Percentiles rank a stretch among this genome's conserved stretches.
These are phyloP conservation scores for Chiua virens DNA, from an alignment of 768 basidiomycete genomes.

Conservation along the genomic window DNA sequence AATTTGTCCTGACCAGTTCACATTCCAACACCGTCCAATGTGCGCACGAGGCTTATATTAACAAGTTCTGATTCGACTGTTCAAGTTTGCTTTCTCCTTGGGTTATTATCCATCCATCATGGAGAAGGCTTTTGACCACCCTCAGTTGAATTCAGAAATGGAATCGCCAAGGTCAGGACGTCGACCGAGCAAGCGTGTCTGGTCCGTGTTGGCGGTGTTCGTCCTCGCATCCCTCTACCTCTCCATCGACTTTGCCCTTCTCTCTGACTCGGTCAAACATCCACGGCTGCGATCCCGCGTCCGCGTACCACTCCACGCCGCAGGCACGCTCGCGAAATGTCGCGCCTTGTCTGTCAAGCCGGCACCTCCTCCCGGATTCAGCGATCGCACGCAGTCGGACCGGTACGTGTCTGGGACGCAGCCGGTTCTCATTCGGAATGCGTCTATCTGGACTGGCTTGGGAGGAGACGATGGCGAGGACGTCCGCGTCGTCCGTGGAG, in stretches of 20 bases:
- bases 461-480: constrained; percentile 42
- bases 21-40: too few relatives aligned
- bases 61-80: too few relatives aligned
- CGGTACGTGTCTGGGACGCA: constrained; percentile 54
- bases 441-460: constrained; percentile 76
- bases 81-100: neutral
- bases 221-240: constrained; percentile 18
- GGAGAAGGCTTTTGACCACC: constrained; percentile 6
- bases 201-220: constrained; percentile 16
- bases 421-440: constrained; percentile 61
- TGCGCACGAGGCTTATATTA: too few relatives aligned
- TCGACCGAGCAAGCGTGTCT: constrained; percentile 6
- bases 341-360: constrained; percentile 41
- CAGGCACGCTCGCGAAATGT: constrained; percentile 45
- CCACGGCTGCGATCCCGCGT: neutral
- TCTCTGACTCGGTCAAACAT: neutral
- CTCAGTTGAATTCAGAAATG: neutral
- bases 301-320: constrained; percentile 19
- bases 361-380: constrained; percentile 47
- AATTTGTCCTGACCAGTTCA: too few relatives aligned
- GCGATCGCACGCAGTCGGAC: constrained; percentile 52
- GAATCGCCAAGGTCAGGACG: neutral
- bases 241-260: constrained; percentile 4
- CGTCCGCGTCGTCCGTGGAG: constrained; percentile 40
- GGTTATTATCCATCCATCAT: neutral